Percentiles rank a stretch among this genome's conserved stretches.
Conservation (phyloP, 257 asterid species). For the Eucommia ulmoides region DNA sequence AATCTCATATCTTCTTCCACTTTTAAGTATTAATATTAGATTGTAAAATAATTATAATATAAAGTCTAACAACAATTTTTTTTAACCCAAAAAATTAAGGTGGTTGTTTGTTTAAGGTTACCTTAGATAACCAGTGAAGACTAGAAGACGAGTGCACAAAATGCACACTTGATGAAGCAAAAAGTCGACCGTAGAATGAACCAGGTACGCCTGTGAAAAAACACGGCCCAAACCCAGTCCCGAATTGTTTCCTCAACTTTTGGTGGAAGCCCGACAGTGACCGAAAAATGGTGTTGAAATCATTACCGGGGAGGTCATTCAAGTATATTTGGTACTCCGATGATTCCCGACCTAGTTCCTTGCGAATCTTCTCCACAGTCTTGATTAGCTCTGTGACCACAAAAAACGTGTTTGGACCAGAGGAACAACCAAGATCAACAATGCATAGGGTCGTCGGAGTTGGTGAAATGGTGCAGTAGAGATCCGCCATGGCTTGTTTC, state of each 20-base stretch:
- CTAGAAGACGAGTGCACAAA: too few species aligned
- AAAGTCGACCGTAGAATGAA: conserved; percentile 53
- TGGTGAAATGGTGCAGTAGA: conserved; percentile 6
- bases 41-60: too few species aligned
- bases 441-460: conserved; percentile 3
- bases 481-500: conserved; percentile 28
- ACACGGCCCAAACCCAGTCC: conserved; percentile 16
- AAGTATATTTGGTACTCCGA: conserved; percentile 38
- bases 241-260: conserved; percentile 16
- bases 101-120: too few species aligned
- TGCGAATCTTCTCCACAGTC: conserved; percentile 12
- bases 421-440: conserved; percentile 14
- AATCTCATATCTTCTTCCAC: too few species aligned
- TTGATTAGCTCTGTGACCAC: conserved; percentile 21
- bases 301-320: conserved; percentile 64
- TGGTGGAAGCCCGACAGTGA: too few species aligned
- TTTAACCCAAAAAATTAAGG: too few species aligned
- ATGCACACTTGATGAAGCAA: conserved; percentile 33
- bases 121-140: conserved; percentile 62
- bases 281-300: conserved; percentile 53
- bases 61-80: too few species aligned
- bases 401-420: conserved; percentile 12
- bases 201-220: conserved; percentile 47
- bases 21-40: too few species aligned
- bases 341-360: conserved; percentile 7